Conservation (phyloP, 2,329 filamentous ascomycete species). For the Apiospora saccharicola region DNA sequence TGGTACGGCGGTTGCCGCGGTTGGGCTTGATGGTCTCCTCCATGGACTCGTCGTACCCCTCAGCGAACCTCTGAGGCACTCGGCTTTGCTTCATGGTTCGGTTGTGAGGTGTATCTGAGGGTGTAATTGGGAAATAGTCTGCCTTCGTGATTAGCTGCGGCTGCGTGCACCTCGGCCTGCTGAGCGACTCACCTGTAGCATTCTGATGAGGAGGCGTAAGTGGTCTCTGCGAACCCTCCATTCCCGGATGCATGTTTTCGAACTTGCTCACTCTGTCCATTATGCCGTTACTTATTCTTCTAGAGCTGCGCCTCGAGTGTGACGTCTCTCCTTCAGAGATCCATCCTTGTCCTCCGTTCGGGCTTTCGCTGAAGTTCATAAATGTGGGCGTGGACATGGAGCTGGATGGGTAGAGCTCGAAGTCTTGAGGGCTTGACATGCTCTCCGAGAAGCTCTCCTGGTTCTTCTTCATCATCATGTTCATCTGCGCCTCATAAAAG, state of each 20-base stretch:
- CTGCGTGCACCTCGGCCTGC: neutral
- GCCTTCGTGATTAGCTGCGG: slow-evolving; percentile 32
- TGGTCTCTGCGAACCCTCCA: slow-evolving; percentile 57
- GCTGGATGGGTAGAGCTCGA: slow-evolving; percentile 58
- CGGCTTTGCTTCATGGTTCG: slow-evolving; percentile 51
- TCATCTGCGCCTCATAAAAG: slow-evolving; percentile 52
- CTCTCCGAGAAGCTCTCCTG: slow-evolving; percentile 51
- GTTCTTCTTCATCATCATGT: slow-evolving; percentile 56
- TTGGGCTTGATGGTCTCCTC: slow-evolving; percentile 70
- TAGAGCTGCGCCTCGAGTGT: slow-evolving; percentile 50
- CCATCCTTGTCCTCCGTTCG: slow-evolving; percentile 54
- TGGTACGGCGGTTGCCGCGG: slow-evolving; percentile 52
- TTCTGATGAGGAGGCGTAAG: slow-evolving; percentile 69
- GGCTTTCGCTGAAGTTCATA: slow-evolving; percentile 58
- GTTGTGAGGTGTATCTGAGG: slow-evolving; percentile 68
- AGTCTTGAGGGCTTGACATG: slow-evolving; percentile 54
- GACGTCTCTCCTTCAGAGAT: slow-evolving; percentile 57
- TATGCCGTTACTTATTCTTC: slow-evolving; percentile 68
- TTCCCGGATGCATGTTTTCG: slow-evolving; percentile 54
- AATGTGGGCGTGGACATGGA: slow-evolving; percentile 58
- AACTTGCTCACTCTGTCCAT: slow-evolving; percentile 67
- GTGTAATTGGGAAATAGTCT: slow-evolving; percentile 73
- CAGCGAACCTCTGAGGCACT: slow-evolving; percentile 60
- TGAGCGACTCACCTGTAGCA: slow-evolving; percentile 59
- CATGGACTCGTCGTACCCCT: slow-evolving; percentile 71